Evolutionary conservation across 2,329 filamentous ascomycete genomes (phyloP).

Genomic region (Colletotrichum theobromicola): DNA sequence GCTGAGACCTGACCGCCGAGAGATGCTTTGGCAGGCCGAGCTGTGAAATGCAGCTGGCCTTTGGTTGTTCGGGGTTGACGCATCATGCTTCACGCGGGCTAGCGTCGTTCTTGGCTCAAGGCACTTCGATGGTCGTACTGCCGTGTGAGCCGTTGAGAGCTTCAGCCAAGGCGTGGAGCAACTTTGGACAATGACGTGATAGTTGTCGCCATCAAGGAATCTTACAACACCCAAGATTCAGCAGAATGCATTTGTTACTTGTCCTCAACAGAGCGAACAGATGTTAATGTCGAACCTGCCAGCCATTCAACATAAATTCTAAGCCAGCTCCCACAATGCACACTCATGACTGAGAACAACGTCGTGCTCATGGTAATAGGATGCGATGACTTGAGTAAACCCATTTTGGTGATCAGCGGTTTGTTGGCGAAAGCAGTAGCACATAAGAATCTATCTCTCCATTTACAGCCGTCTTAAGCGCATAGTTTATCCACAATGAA

Average conservation of each 20-base stretch:
- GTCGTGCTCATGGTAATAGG: neutral
- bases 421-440: neutral
- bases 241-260: neutral
- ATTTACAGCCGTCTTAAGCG: neutral
- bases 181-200: neutral
- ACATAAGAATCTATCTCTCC: neutral
- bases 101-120: neutral
- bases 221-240: rapidly evolving
- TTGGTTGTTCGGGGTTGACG: neutral
- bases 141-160: neutral
- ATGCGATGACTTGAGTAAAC: neutral
- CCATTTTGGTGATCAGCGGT: too few relatives aligned
- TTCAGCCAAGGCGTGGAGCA: rapidly evolving
- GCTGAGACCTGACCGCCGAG: neutral
- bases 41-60: neutral
- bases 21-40: neutral
- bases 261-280: rapidly evolving
- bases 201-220: rapidly evolving
- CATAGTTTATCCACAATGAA: too few relatives aligned
- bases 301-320: neutral
- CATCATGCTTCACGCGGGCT: neutral
- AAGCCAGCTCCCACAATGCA: neutral
- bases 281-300: neutral
- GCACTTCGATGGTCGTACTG: neutral
- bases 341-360: neutral